Conservation (phyloP, 768 basidiomycete genomes). For the Kondoa malvinella region DNA sequence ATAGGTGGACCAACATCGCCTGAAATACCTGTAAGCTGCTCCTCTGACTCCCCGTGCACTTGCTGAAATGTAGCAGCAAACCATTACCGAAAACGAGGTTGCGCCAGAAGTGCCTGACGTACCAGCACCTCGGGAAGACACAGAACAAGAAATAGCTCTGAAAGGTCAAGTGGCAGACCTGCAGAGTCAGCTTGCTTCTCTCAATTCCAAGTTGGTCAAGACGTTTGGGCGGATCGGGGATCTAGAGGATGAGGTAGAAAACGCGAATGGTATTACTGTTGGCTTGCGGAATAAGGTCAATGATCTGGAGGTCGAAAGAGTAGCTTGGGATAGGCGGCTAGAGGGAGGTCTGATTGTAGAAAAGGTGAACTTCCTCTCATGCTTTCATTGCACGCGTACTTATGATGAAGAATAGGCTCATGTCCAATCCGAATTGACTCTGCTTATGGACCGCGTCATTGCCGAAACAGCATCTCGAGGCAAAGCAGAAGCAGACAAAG, state of each 20-base stretch:
- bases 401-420: constrained; percentile 33
- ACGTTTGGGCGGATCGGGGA: constrained; percentile 83
- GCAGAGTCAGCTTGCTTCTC: constrained; percentile 70
- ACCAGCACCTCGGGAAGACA: no score
- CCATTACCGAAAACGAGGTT: not conserved
- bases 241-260: constrained; percentile 75
- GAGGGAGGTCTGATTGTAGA: constrained; percentile 86
- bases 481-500: constrained; percentile 55
- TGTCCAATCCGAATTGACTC: constrained; percentile 76
- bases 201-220: constrained; percentile 80
- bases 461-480: constrained; percentile 83
- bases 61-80: no score
- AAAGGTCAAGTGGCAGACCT: constrained; percentile 69
- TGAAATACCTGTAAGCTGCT: not conserved
- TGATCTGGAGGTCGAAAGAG: constrained; percentile 66
- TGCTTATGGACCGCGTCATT: constrained; percentile 85
- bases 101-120: not conserved
- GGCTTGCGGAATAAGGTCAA: constrained; percentile 50
- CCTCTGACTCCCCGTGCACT: no score
- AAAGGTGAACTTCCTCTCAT: constrained; percentile 41
- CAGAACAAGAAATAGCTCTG: constrained; percentile 34
- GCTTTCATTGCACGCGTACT: no score
- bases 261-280: constrained; percentile 45
- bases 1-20: not conserved
- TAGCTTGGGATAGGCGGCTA: constrained; percentile 70